Percentiles rank a stretch among this genome's conserved stretches.
phyloP scores from a whole-genome alignment of 1,139 yeast genomes.

The Sugiyamaella novakii region DNA sequence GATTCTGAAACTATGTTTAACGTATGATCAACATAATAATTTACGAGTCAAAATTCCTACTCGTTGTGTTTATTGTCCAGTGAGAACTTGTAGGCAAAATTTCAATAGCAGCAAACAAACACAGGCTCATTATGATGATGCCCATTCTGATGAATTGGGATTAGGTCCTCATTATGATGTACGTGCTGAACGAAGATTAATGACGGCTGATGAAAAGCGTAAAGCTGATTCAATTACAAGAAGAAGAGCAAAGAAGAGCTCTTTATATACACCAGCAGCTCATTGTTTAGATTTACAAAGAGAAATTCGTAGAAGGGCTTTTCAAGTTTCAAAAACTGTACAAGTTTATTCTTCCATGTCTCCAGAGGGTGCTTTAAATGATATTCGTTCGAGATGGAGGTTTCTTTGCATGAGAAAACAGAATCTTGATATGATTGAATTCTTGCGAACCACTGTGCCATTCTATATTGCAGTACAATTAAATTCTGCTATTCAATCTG shows the following conservation, averaged over 20 bases:
- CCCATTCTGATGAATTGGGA: slow-evolving; percentile 13
- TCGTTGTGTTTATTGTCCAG: slow-evolving; percentile 18
- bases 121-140: slow-evolving; percentile 9
- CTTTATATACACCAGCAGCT: slow-evolving; percentile 12
- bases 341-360: background rate
- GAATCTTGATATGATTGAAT: slow-evolving; percentile 15
- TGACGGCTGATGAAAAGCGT: slow-evolving; percentile 17
- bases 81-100: slow-evolving; percentile 11
- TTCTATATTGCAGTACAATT: slow-evolving; percentile 17
- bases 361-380: slow-evolving; percentile 9
- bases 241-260: slow-evolving; percentile 13
- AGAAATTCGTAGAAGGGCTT: slow-evolving; percentile 11
- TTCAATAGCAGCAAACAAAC: slow-evolving; percentile 11
- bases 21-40: slow-evolving; percentile 14
- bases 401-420: slow-evolving; percentile 17
- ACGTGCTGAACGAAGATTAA: slow-evolving; percentile 9
- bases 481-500: slow-evolving; percentile 11
- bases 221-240: slow-evolving; percentile 15
- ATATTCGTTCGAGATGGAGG: slow-evolving; percentile 15
- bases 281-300: slow-evolving; percentile 17
- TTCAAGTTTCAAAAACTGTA: slow-evolving; percentile 12
- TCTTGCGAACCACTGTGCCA: slow-evolving; percentile 13
- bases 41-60: slow-evolving; percentile 18
- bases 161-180: slow-evolving; percentile 17
- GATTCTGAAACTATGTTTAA: slow-evolving; percentile 12